Evolutionary conservation across 306 rosid species (phyloP), one percentile per base, ranked within the genome.

Genomic region (Rosa lucieae): DNA sequence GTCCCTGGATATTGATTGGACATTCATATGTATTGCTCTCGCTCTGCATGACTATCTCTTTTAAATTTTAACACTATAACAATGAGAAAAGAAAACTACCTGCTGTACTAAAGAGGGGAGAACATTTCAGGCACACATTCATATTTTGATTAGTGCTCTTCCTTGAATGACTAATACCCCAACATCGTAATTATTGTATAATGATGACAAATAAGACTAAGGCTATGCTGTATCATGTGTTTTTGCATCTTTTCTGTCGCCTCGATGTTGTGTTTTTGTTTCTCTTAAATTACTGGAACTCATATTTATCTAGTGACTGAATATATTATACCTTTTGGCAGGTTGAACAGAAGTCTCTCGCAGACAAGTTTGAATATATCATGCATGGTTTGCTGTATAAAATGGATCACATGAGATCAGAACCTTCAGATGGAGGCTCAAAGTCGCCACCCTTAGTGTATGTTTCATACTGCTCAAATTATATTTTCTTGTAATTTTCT

Each of bases 311-410:
- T 68, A 58, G 73, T 55, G 44, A 65, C 26, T 83, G 42, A 74
- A 55, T 72, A 78, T 52, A 77, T 63, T 26, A 10, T 32, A 32
- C n/a, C 66, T 39, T 77, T 79, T 87, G 53, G 49, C 91, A 92
- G 97, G 90, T 82, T 75, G 94, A 95, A 77, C 39, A 85, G 83
- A 87, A 87, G 81, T 85, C 98, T 12, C 87, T 92, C 72, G 92
- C 90, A 42, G 97, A 92, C 79, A 92, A 95, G 82, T 95, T 95
- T 86, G 98, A 95, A 61, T 91, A 95, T 79, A 84, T 95, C 76
- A 95, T 95, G 99, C 90, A 90, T 77, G 97, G 99, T 44, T 83
- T 86, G 79, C 73, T 92, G 32, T 95, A 95, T 78, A 86, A 89
- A 75, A 83, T 92, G 70, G 71, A 67, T 62, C 79, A 47, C 48